Base-by-base conservation (phyloP, 2,329 filamentous ascomycete species). In the Lecanicillium sp. region DNA sequence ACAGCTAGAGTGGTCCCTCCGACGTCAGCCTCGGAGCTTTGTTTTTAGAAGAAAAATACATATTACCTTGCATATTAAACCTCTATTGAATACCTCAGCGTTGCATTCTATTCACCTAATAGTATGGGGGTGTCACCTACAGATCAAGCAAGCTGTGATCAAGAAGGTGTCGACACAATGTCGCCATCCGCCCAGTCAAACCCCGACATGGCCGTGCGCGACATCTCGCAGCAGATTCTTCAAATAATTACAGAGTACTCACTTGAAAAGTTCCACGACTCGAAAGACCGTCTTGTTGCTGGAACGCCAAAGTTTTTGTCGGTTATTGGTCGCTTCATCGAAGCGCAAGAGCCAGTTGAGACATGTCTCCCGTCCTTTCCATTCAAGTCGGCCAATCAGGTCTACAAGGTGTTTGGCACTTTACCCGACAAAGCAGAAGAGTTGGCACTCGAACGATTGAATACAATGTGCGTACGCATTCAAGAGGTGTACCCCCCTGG, bases 361-460 rank as follows among this genome's bases (percentile, higher is more conserved):
- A 46, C 49, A 33, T 55, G 55, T 13, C 45, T 58, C 2, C 56
- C 56, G 0, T 54, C 53, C 3, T 58, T 58, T 33, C 56, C 56
- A 2, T 58, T 57, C 44, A 58, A 58, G 28, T 58, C 52, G 0
- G 57, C 61, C 12, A 56, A 49, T 40, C 64, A 59, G 32, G 46
- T 50, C 6, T 48, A 56, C 37, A 58, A 58, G n/a, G 56, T 58
- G 2, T 43, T 58, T 4, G 54, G 56, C 0, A 45, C 15, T 4
- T 31, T 58, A 1, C 56, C 56, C 3, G 56, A 58, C 22, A 57
- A 57, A 36, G 56, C 54, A 3, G 56, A 58, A 15, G 54, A 58
- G 28, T 34, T 58, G 20, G 51, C 56, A 0, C 46, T 58, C 1
- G 44, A 38, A 2, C 44, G 53, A 0, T 30, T 58, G 2, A 51